Conservation (phyloP, 257 asterid species). For the Ilex aquifolium region DNA sequence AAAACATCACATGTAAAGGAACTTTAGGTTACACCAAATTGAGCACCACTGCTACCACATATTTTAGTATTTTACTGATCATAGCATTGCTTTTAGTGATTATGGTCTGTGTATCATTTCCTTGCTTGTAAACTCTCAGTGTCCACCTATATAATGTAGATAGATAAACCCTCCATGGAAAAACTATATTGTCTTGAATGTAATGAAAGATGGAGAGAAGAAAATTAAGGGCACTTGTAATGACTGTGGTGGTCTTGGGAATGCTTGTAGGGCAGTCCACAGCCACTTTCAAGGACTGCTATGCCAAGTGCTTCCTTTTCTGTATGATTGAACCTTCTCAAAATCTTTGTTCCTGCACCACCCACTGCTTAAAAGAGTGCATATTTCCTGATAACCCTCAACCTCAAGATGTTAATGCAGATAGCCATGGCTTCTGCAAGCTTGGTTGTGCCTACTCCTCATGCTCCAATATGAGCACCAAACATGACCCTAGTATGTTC, state of each 20-base stretch:
- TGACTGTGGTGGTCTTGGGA: conserved; percentile 39
- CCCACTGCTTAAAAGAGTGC: conserved; percentile 81
- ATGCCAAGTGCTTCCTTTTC: conserved; percentile 74
- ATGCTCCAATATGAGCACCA: conserved; percentile 67
- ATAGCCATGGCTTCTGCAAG: conserved; percentile 56
- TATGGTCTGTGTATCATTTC: neutral
- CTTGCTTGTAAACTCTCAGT: neutral
- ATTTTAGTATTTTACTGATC: neutral
- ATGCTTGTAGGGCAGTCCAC: conserved; percentile 29
- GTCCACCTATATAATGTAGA: neutral
- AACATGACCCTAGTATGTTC: conserved; percentile 56
- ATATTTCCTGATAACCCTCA: conserved; percentile 34
- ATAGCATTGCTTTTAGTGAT: neutral
- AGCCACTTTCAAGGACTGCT: conserved; percentile 77
- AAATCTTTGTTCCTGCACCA: conserved; percentile 80
- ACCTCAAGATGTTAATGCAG: neutral
- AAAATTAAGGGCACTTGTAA: conserved; percentile 27
- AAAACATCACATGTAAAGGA: conserved; percentile 18
- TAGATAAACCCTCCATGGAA: neutral
- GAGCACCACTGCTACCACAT: neutral
- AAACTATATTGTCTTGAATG: neutral
- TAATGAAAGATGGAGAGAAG: conserved; percentile 29
- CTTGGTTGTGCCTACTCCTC: conserved; percentile 82
- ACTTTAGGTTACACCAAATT: neutral
- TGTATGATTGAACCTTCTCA: conserved; percentile 86